Percentiles rank a stretch among this genome's conserved stretches.
phyloP scores from a whole-genome alignment of 768 basidiomycete species.

The Porphyrellus cyaneotinctus region DNA sequence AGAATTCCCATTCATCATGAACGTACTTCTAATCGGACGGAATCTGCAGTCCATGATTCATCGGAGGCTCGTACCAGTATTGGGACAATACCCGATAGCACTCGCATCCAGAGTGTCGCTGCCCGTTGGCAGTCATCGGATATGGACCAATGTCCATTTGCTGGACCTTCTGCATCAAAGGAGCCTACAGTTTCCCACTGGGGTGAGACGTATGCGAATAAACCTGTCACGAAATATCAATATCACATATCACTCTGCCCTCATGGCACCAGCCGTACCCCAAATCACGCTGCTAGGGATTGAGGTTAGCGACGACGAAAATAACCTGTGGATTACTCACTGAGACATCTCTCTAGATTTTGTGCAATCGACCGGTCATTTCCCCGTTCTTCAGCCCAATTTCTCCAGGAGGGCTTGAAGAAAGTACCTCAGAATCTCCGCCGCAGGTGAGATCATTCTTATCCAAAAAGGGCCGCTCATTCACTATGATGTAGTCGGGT shows the following conservation, averaged over 20 bases:
- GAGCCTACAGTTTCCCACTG: neutral
- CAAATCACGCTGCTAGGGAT: neutral
- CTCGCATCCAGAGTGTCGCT: neutral
- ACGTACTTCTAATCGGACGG: too few species aligned
- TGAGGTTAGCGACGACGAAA: neutral
- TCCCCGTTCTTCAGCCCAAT: neutral
- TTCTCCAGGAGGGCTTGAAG: neutral
- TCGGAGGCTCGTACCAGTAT: neutral
- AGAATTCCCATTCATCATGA: neutral
- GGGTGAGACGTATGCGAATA: neutral
- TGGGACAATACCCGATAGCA: neutral
- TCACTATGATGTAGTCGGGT: neutral
- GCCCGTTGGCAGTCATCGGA: neutral
- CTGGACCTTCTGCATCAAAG: neutral
- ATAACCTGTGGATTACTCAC: neutral
- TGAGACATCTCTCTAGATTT: neutral
- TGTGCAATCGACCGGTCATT: neutral
- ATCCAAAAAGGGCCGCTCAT: neutral
- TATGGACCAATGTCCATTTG: neutral
- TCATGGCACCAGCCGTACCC: neutral
- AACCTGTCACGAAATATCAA: neutral
- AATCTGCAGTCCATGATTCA: too few species aligned
- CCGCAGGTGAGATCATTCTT: constrained; percentile 3
- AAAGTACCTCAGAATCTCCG: neutral
- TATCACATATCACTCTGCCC: too few species aligned